A percentile compares a stretch with the other conserved stretches of the same genome.
phyloP scores from a whole-genome alignment of 169 alveolate genomes.

The Plasmodium ovale region DNA sequence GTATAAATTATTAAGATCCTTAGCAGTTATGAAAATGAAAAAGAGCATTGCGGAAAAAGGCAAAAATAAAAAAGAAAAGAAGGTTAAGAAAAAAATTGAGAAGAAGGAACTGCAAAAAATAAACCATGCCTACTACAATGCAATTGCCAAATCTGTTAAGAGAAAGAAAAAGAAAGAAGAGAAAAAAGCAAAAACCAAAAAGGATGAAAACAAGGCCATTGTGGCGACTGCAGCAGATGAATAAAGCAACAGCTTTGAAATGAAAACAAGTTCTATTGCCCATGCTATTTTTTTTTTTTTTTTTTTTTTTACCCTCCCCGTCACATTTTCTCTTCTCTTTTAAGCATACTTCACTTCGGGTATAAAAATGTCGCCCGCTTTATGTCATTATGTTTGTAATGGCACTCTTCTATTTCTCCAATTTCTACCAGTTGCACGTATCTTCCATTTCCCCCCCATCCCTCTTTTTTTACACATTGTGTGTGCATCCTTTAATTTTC shows the following conservation, averaged over 20 bases:
- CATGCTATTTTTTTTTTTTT: no score
- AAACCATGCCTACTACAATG: slow-evolving; percentile 45
- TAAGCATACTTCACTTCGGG: no score
- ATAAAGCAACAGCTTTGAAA: neutral
- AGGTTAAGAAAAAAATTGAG: slow-evolving; percentile 15
- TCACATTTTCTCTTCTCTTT: no score
- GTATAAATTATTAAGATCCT: slow-evolving; percentile 55
- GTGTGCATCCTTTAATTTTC: no score
- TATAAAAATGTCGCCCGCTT: no score
- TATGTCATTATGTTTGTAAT: no score
- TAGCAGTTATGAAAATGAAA: slow-evolving; percentile 49
- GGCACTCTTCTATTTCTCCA: no score
- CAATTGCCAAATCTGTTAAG: slow-evolving; percentile 24
- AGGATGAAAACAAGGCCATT: slow-evolving; percentile 24
- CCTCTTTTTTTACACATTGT: no score
- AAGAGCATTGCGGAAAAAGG: slow-evolving; percentile 20
- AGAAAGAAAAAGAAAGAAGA: slow-evolving; percentile 60
- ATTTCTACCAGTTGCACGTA: no score
- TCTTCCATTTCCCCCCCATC: no score
- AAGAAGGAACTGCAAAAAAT: slow-evolving; percentile 49
- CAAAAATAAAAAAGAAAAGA: slow-evolving; percentile 35
- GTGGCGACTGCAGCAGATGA: slow-evolving; percentile 25
- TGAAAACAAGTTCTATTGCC: neutral
- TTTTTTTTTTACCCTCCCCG: no score
- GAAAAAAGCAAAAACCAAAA: slow-evolving; percentile 50